Evolutionary conservation across 352 stramenopile genomes (phyloP).

Genomic region (Phytopythium aichiense): DNA sequence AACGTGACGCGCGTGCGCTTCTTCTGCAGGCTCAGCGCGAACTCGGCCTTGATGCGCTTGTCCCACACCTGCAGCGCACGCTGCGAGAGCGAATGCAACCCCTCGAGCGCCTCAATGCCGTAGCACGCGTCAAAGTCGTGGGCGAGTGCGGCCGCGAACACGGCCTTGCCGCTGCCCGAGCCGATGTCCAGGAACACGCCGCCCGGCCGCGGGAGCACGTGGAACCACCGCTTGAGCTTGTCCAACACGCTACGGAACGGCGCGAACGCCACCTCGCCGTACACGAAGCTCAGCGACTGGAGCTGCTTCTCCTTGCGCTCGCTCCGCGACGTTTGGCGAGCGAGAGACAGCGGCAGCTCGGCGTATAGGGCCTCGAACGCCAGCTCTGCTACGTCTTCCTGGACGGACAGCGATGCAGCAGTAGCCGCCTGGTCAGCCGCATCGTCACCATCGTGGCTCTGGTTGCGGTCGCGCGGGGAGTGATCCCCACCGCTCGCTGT

Average conservation of each 20-base stretch:
- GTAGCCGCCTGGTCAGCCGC: background rate
- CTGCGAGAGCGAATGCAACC: slow-evolving; percentile 54
- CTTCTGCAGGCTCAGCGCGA: slow-evolving; percentile 48
- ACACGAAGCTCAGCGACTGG: slow-evolving; percentile 75
- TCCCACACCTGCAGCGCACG: slow-evolving; percentile 59
- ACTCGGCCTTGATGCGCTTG: slow-evolving; percentile 38
- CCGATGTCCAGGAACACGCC: slow-evolving; percentile 87
- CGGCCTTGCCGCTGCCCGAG: slow-evolving; percentile 82
- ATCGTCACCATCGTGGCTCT: background rate
- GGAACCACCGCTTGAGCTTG: slow-evolving; percentile 49
- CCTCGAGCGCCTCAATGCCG: slow-evolving; percentile 88
- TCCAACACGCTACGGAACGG: slow-evolving; percentile 71
- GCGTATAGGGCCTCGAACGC: slow-evolving; percentile 48
- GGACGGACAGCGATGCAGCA: background rate
- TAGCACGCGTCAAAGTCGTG: slow-evolving; percentile 84
- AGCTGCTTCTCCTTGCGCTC: slow-evolving; percentile 51
- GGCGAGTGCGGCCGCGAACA: slow-evolving; percentile 79
- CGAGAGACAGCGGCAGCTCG: slow-evolving; percentile 30
- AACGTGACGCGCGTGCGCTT: slow-evolving; percentile 73
- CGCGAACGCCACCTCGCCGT: slow-evolving; percentile 87
- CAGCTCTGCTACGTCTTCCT: slow-evolving; percentile 10
- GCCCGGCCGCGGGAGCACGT: slow-evolving; percentile 57
- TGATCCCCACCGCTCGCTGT: background rate
- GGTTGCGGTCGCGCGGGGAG: background rate
- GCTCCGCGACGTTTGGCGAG: slow-evolving; percentile 27